These are phyloP conservation scores for Annulohypoxylon bovei DNA, from an alignment of 495 filamentous ascomycete genomes.

Conservation along the genomic window DNA sequence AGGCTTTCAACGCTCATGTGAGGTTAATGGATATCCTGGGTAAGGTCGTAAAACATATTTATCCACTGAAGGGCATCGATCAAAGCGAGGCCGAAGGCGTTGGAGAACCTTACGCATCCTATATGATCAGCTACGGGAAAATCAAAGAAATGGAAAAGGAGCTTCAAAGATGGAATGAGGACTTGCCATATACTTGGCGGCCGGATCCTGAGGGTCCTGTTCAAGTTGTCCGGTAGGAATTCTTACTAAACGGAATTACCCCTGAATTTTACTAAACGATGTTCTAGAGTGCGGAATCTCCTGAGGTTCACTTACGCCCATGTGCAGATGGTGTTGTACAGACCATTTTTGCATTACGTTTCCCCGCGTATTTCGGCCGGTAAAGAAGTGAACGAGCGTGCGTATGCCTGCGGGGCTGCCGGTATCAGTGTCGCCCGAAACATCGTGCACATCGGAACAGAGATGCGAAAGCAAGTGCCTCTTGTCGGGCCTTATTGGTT, in stretches of 20 bases:
- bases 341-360: slow-evolving; percentile 95
- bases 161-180: slow-evolving; percentile 83
- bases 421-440: slow-evolving; percentile 92
- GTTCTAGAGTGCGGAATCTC: slow-evolving; percentile 80
- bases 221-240: slow-evolving; percentile 76
- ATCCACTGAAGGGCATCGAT: slow-evolving; percentile 81
- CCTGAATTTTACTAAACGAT: slow-evolving; percentile 34
- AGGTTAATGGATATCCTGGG: slow-evolving; percentile 78
- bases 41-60: slow-evolving; percentile 89
- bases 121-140: slow-evolving; percentile 86
- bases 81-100: slow-evolving; percentile 61
- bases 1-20: slow-evolving; percentile 87
- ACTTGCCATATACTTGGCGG: slow-evolving; percentile 76
- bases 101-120: slow-evolving; percentile 58
- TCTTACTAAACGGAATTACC: background rate
- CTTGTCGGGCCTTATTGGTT: slow-evolving; percentile 97
- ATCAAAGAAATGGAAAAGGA: slow-evolving; percentile 92
- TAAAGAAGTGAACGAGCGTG: slow-evolving; percentile 81
- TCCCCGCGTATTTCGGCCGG: slow-evolving; percentile 71
- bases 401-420: slow-evolving; percentile 91
- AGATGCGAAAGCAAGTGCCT: slow-evolving; percentile 85
- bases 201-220: slow-evolving; percentile 78
- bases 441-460: slow-evolving; percentile 88
- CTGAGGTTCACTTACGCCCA: slow-evolving; percentile 89
- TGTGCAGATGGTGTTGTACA: slow-evolving; percentile 93